Evolutionary conservation across 352 stramenopile species (phyloP).

Genomic region (Lagenidium giganteum): DNA sequence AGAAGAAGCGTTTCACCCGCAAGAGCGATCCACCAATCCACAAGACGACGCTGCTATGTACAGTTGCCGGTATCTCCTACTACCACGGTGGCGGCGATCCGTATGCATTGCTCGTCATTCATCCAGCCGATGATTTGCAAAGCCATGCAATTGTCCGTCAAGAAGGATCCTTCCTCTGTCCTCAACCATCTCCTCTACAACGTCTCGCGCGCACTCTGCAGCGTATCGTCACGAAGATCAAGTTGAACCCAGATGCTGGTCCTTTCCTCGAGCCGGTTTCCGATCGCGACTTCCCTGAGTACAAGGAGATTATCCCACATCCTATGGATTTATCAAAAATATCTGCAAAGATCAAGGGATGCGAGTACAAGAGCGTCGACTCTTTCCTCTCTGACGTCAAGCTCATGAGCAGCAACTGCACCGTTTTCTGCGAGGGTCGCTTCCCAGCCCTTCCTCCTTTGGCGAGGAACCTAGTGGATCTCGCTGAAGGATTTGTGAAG

Average conservation of each 20-base stretch:
- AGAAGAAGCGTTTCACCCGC: constrained; percentile 69
- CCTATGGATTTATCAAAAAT: constrained; percentile 74
- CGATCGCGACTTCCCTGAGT: constrained; percentile 74
- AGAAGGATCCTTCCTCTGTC: constrained; percentile 41
- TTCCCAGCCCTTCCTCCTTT: constrained; percentile 75
- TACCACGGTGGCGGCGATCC: constrained; percentile 78
- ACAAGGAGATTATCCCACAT: constrained; percentile 76
- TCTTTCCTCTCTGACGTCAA: constrained; percentile 65
- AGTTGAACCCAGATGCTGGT: constrained; percentile 46
- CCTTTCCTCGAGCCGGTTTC: constrained; percentile 80
- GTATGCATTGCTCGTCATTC: constrained; percentile 59
- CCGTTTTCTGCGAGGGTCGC: constrained; percentile 73
- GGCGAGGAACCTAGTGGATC: constrained; percentile 58
- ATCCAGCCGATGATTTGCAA: constrained; percentile 27
- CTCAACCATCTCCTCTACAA: constrained; percentile 53
- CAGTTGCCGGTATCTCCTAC: constrained; percentile 60
- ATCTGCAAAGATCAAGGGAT: constrained; percentile 37
- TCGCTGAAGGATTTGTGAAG: constrained; percentile 63
- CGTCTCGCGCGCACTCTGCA: constrained; percentile 54
- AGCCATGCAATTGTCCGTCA: constrained; percentile 23
- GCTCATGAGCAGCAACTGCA: constrained; percentile 73
- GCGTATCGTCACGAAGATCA: constrained; percentile 58
- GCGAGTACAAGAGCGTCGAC: constrained; percentile 45
- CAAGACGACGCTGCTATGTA: constrained; percentile 52
- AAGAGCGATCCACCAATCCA: constrained; percentile 55